Percentiles rank a stretch among this genome's conserved stretches.
Evolutionary conservation across 768 basidiomycete genomes (phyloP).

Genomic region (Sistotremastrum suecicum): DNA sequence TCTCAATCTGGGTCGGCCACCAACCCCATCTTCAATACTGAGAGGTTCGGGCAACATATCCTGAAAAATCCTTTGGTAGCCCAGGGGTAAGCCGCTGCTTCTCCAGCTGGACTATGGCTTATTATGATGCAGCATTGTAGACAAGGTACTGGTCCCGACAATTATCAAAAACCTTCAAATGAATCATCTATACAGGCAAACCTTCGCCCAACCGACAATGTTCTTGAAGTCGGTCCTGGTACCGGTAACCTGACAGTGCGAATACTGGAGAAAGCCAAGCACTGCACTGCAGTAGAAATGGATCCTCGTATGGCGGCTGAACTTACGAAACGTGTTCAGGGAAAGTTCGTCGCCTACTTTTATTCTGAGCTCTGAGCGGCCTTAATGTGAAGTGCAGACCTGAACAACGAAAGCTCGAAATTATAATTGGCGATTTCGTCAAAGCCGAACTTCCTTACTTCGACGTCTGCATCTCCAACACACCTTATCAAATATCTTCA

Average conservation of each 20-base stretch:
- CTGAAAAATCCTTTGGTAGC: slow-evolving; percentile 87
- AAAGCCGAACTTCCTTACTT: slow-evolving; percentile 98
- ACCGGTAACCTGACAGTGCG: slow-evolving; percentile 92
- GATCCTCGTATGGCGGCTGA: slow-evolving; percentile 99
- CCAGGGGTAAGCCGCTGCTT: slow-evolving; percentile 54
- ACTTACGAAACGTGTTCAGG: slow-evolving; percentile 91
- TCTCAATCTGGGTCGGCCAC: slow-evolving; percentile 27
- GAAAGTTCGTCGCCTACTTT: slow-evolving; percentile 57
- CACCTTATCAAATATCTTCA: slow-evolving; percentile 98
- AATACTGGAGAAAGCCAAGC: slow-evolving; percentile 87
- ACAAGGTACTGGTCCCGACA: slow-evolving; percentile 27
- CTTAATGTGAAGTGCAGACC: slow-evolving; percentile 39
- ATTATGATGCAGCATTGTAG: slow-evolving; percentile 35
- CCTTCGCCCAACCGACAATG: slow-evolving; percentile 85
- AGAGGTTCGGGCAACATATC: slow-evolving; percentile 94
- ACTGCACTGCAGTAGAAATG: slow-evolving; percentile 91
- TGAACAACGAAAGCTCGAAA: slow-evolving; percentile 87
- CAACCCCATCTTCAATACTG: slow-evolving; percentile 92
- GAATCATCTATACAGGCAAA: slow-evolving; percentile 46
- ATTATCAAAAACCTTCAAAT: neutral
- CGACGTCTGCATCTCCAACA: slow-evolving; percentile 98
- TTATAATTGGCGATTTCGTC: slow-evolving; percentile 95
- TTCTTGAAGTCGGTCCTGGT: slow-evolving; percentile 95
- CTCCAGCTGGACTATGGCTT: neutral
- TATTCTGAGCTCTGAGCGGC: neutral